Evolutionary conservation across 441 rosid species (phyloP).

Genomic region (Populus hybrid): DNA sequence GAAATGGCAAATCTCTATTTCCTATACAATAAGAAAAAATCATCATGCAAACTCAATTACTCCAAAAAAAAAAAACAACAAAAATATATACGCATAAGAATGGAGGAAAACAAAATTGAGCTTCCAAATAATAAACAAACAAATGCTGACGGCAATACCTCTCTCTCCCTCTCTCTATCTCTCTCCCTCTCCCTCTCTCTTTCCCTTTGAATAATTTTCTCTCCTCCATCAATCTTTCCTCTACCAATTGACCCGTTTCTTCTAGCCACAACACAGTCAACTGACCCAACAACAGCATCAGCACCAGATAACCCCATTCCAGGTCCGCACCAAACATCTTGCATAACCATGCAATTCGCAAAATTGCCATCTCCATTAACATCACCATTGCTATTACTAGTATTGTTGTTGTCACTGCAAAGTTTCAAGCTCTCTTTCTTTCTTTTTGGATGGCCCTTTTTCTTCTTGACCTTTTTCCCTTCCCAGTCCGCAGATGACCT

Average conservation of each 20-base stretch:
- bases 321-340: constrained; percentile 86
- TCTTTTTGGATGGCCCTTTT: constrained; percentile 41
- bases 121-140: background rate
- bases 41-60: background rate
- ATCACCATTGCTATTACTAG: background rate
- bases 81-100: background rate
- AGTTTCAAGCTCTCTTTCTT: constrained; percentile 33
- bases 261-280: constrained; percentile 63
- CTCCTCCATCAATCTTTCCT: constrained; percentile 67
- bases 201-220: constrained; percentile 40
- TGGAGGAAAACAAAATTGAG: background rate
- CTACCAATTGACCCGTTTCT: constrained; percentile 49
- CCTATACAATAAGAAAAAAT: background rate
- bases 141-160: constrained; percentile 24
- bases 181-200: constrained; percentile 37
- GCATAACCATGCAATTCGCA: constrained; percentile 46
- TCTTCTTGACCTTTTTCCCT: constrained; percentile 44
- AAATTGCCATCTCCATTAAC: constrained; percentile 15
- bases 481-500: constrained; percentile 86
- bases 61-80: background rate
- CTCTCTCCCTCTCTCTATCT: constrained; percentile 23
- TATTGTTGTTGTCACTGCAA: constrained; percentile 19
- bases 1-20: background rate
- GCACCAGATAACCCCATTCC: constrained; percentile 60
- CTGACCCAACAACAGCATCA: constrained; percentile 55